Evolutionary conservation across 2,329 filamentous ascomycete species (phyloP).

Genomic region (Stagonosporopsis chrysanthemi): DNA sequence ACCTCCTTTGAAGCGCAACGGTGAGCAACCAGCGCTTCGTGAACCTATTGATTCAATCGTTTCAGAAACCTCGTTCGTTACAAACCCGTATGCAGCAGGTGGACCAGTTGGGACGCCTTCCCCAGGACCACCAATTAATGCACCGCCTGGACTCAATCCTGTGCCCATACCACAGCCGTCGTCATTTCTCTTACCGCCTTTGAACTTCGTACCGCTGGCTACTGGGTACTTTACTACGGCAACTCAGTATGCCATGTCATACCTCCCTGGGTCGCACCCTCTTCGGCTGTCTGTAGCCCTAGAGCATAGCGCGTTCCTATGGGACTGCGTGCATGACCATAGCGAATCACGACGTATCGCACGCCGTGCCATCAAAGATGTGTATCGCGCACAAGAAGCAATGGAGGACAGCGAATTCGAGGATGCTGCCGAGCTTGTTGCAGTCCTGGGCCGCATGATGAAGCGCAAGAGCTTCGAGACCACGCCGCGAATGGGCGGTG

Average conservation of each 20-base stretch:
- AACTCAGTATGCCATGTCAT: conserved; percentile 72
- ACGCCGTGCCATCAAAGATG: conserved; percentile 83
- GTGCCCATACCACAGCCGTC: conserved; percentile 57
- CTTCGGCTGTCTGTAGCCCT: conserved; percentile 88
- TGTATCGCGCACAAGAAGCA: conserved; percentile 88
- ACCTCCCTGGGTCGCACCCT: conserved; percentile 88
- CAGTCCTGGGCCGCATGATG: conserved; percentile 86
- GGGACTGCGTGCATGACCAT: conserved; percentile 87
- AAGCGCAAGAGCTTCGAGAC: conserved; percentile 64
- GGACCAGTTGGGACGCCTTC: conserved; percentile 53
- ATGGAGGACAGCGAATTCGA: conserved; percentile 96
- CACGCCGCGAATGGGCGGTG: conserved; percentile 44
- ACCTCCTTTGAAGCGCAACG: conserved; percentile 43
- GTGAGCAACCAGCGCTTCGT: conserved; percentile 52
- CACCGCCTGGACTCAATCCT: conserved; percentile 55
- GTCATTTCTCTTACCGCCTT: conserved; percentile 79
- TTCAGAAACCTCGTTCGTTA: conserved; percentile 60
- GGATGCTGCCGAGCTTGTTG: conserved; percentile 88
- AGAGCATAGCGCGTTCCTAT: conserved; percentile 91
- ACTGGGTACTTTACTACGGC: conserved; percentile 82
- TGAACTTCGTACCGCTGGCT: conserved; percentile 85
- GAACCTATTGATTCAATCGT: conserved; percentile 59
- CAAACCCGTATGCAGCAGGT: conserved; percentile 56
- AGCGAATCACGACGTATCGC: conserved; percentile 79
- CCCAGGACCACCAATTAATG: conserved; percentile 50